phyloP scores from a whole-genome alignment of 2,329 filamentous ascomycete species.

The Chrysoporthe puriensis region DNA sequence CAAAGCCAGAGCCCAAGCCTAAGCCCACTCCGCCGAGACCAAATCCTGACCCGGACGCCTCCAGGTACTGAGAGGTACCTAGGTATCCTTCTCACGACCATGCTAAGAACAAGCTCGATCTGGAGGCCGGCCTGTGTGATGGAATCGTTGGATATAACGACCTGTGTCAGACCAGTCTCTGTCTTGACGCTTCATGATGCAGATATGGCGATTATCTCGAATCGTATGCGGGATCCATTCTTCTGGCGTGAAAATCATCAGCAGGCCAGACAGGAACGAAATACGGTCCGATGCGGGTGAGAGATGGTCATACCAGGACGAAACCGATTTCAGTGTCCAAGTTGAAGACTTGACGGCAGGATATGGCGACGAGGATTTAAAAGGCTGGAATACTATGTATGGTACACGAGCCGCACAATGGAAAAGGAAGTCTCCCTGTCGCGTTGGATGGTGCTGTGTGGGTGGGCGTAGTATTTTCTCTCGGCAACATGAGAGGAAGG shows the following conservation, averaged over 20 bases:
- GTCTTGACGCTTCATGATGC: background rate
- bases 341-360: background rate
- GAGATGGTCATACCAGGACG: background rate
- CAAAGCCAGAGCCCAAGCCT: slow-evolving; percentile 4
- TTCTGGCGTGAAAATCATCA: background rate
- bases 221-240: no score
- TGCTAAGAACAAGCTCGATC: background rate
- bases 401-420: background rate
- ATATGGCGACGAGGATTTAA: background rate
- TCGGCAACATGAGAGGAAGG: background rate
- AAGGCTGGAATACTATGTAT: background rate
- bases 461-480: background rate
- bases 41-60: background rate
- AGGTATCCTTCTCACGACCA: background rate
- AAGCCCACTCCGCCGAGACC: background rate
- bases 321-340: background rate
- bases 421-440: no score
- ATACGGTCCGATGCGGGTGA: background rate
- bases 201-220: background rate
- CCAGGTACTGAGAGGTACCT: background rate
- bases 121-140: background rate
- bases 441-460: background rate
- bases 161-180: background rate
- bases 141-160: background rate
- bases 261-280: background rate